A percentile compares a stretch with the other conserved stretches of the same genome.
Evolutionary conservation across 805 yeast genomes (phyloP).

Genomic region (Zygosaccharomyces bailii): DNA sequence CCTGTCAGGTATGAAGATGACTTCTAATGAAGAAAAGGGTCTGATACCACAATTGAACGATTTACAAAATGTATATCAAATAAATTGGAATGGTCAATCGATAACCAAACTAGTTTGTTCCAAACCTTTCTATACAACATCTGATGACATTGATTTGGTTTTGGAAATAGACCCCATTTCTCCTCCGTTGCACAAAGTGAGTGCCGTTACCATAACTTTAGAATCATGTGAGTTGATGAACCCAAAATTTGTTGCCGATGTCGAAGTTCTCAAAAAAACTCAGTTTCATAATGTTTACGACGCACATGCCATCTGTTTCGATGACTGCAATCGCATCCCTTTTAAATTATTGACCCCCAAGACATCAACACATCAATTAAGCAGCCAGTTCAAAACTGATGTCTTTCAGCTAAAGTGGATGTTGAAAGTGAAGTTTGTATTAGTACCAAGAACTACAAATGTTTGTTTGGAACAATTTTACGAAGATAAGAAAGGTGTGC

Average conservation of each 20-base stretch:
- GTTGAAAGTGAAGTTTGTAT: conserved; percentile 37
- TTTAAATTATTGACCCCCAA: conserved; percentile 31
- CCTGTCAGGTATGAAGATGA: not conserved
- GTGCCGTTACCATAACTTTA: conserved; percentile 37
- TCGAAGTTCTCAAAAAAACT: conserved; percentile 16
- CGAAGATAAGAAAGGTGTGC: conserved; percentile 38
- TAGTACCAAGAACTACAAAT: conserved; percentile 23
- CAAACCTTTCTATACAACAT: conserved; percentile 42
- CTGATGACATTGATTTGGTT: conserved; percentile 44
- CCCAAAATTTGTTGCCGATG: conserved; percentile 26
- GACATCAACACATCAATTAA: conserved; percentile 36
- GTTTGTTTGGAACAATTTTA: conserved; percentile 30
- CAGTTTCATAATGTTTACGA: conserved; percentile 28
- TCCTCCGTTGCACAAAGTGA: conserved; percentile 35
- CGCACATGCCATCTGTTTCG: conserved; percentile 34
- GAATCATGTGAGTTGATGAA: conserved; percentile 39
- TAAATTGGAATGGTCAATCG: conserved; percentile 41
- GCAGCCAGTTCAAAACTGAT: conserved; percentile 41
- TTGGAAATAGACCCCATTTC: conserved; percentile 34
- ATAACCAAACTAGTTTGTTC: conserved; percentile 42
- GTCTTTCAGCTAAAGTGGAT: conserved; percentile 41
- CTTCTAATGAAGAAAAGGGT: conserved; percentile 1
- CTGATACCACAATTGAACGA: conserved; percentile 28
- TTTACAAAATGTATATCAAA: conserved; percentile 38
- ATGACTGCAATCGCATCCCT: conserved; percentile 27